A percentile compares a stretch with the other conserved stretches of the same genome.
Conservation (phyloP, 208 protist species). For the Plasmodiophora brassicae region DNA sequence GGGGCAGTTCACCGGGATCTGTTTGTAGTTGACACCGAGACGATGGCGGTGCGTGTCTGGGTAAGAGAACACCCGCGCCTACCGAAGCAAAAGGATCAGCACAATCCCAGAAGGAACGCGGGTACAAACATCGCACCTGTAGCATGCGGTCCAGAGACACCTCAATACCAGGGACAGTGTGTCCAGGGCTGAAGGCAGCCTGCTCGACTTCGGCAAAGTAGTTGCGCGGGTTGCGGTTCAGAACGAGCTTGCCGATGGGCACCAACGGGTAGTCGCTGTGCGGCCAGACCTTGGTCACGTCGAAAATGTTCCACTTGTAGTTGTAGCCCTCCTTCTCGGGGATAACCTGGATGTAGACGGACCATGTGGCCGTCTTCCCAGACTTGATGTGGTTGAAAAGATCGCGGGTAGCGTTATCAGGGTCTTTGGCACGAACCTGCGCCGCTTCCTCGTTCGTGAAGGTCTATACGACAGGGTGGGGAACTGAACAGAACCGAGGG, state of each 20-base stretch:
- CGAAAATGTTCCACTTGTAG: conserved; percentile 64
- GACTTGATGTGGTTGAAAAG: conserved; percentile 66
- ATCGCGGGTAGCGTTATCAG: conserved; percentile 64
- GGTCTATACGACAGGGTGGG: conserved; percentile 45
- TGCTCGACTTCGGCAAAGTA: conserved; percentile 75
- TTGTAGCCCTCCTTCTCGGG: conserved; percentile 57
- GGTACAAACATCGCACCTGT: conserved; percentile 50
- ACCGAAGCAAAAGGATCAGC: neutral
- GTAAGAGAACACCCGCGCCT: conserved; percentile 66
- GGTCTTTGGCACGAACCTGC: conserved; percentile 55
- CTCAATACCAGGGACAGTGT: conserved; percentile 71
- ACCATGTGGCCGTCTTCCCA: conserved; percentile 64
- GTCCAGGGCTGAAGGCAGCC: conserved; percentile 64
- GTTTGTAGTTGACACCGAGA: conserved; percentile 65
- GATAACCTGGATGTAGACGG: conserved; percentile 67
- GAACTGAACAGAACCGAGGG: neutral
- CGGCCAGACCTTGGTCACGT: conserved; percentile 71
- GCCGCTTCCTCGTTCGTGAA: conserved; percentile 67
- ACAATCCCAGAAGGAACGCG: neutral
- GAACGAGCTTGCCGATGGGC: conserved; percentile 63
- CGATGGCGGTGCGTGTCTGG: conserved; percentile 69
- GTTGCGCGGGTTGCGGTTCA: conserved; percentile 74
- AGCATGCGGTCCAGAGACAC: conserved; percentile 66
- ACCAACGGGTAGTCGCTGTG: conserved; percentile 66
- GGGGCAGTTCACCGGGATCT: conserved; percentile 69